A percentile compares a stretch with the other conserved stretches of the same genome.
Conservation (phyloP, 257 asterid species). For the Nemophila menziesii region DNA sequence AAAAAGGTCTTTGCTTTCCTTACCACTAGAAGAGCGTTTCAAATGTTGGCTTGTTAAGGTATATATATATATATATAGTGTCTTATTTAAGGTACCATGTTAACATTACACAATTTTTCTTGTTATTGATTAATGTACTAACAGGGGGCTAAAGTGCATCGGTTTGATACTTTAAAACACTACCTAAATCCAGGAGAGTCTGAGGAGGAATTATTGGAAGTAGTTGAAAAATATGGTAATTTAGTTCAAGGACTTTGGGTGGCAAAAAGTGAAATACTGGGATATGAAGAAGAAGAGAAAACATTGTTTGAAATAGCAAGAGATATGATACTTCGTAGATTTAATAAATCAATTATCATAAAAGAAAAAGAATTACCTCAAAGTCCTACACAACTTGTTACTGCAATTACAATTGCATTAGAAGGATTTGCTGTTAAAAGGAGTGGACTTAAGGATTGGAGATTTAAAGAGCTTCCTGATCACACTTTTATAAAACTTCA, state of each 20-base stretch:
- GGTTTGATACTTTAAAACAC: slow-evolving; percentile 60
- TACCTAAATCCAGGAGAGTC: slow-evolving; percentile 60
- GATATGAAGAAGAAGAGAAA: slow-evolving; percentile 28
- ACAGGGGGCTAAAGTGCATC: slow-evolving; percentile 71
- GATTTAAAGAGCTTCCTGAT: slow-evolving; percentile 63
- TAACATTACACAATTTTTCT: too few species aligned
- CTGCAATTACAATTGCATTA: slow-evolving; percentile 35
- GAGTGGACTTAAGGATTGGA: slow-evolving; percentile 49
- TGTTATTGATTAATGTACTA: not conserved
- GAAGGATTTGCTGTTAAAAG: slow-evolving; percentile 49
- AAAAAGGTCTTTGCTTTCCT: slow-evolving; percentile 39
- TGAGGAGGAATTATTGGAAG: slow-evolving; percentile 44
- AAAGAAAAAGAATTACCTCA: slow-evolving; percentile 20
- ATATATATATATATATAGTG: too few species aligned
- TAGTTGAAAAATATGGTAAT: slow-evolving; percentile 48
- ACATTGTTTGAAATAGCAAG: slow-evolving; percentile 33
- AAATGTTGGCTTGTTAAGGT: slow-evolving; percentile 60
- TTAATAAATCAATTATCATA: slow-evolving; percentile 42
- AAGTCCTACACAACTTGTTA: slow-evolving; percentile 9
- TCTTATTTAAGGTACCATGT: slow-evolving; percentile 1
- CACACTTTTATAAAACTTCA: slow-evolving; percentile 32
- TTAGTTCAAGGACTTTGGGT: slow-evolving; percentile 93
- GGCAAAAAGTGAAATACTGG: slow-evolving; percentile 47
- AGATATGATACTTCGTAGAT: slow-evolving; percentile 49
- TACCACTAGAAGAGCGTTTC: slow-evolving; percentile 66